phyloP scores from a whole-genome alignment of 225 moss, liverwort and hornwort genomes.

The Sphagnum contortum region DNA sequence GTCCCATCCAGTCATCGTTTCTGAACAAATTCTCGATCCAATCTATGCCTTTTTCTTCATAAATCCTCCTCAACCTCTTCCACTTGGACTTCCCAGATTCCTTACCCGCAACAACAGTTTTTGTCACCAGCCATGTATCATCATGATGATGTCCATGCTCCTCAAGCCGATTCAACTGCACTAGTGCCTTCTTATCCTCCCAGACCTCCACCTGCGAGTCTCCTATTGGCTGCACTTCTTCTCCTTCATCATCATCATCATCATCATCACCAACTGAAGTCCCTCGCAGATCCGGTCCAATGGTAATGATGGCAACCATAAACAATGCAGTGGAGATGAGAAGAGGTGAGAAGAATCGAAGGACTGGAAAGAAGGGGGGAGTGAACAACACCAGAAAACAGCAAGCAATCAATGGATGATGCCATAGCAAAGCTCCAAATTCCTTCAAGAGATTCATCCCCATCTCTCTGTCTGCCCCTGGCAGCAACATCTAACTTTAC shows the following conservation, averaged over 20 bases:
- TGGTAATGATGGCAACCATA: constrained; percentile 45
- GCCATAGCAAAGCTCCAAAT: constrained; percentile 46
- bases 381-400: constrained; percentile 41
- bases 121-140: constrained; percentile 12
- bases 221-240: constrained; percentile 10
- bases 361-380: constrained; percentile 38
- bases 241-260: constrained; percentile 7
- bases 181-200: constrained; percentile 5
- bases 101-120: constrained; percentile 4
- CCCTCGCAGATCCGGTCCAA: constrained; percentile 57
- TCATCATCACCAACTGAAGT: constrained; percentile 3
- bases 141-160: not conserved
- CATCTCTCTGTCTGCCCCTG: constrained; percentile 10
- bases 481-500: no score
- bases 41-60: constrained; percentile 28
- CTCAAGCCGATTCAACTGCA: not conserved
- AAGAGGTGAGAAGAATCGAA: constrained; percentile 39
- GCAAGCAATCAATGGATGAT: constrained; percentile 65
- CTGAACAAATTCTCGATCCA: constrained; percentile 45
- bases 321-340: constrained; percentile 41
- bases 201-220: constrained; percentile 14
- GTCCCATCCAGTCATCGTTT: constrained; percentile 35
- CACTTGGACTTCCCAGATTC: constrained; percentile 12
- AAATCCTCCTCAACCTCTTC: constrained; percentile 27
- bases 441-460: constrained; percentile 32